Base-by-base conservation (phyloP, 2,329 filamentous ascomycete species). In the Paecilomyces sp. region DNA sequence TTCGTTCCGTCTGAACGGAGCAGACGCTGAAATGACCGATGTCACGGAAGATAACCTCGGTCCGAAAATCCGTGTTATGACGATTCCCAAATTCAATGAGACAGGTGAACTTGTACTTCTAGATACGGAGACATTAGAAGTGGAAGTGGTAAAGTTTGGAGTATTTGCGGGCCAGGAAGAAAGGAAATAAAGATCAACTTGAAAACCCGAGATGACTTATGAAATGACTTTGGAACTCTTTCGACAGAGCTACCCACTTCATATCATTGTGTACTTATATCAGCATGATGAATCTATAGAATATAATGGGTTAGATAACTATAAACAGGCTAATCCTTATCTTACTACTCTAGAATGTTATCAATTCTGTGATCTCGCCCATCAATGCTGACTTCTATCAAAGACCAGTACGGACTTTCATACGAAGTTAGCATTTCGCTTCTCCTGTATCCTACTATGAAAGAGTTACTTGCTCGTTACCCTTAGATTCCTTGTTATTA, bases 81-180 rank as follows among this genome's bases (percentile, higher is more conserved):
- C 90, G 0, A 83, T 99, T 47, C 95, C 95, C 0, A 88, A 84
- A 24, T 99, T 97, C 71, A 82, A 83, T 1, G 81, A 88, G 63
- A 92, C 89, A 0, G 88, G 88, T 18, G 87, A 96, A 76, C 69
- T 99, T 24, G 86, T 97, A 0, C 70, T 99, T 57, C 78, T 99
- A 11, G 93, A 99, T 76, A 80, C 86, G 54, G 92, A 97, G 75
- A 95, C 90, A 1, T 74, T 97, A 61, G 90, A 92, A 54, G 87
- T 90, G 0, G 88, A 92, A 65, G 79, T 84, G 55, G 79, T 97
- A 24, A 87, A 84, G 68, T 82, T 85, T 65, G 77, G 78, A 28
- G 60, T 78, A 24, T 75, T 79, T 65, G 62, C 66, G 6, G 72
- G 72, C 13, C 60, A 70, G 36, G 67, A 75, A 60, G 73, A 74